Conservation (phyloP, 257 asterid genomes). For the Solanum arcanum region DNA sequence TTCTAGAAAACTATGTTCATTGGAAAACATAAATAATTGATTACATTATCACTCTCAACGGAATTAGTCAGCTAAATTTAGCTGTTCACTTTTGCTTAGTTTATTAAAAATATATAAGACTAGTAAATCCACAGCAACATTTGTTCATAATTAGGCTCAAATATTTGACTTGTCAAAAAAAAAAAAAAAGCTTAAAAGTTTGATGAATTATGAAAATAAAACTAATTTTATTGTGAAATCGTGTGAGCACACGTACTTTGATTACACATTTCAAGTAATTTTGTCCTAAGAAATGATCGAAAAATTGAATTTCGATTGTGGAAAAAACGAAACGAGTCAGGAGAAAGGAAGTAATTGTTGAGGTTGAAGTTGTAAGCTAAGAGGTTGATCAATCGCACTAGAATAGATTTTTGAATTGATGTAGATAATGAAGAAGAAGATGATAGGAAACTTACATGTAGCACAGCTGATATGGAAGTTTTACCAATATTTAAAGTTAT, state of each 20-base stretch:
- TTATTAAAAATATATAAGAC: not conserved
- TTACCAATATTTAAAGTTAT: slow-evolving; percentile 33
- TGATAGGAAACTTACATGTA: slow-evolving; percentile 29
- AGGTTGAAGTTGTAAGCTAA: not conserved
- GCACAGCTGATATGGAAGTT: slow-evolving; percentile 24
- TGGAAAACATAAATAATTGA: not conserved
- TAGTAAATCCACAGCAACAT: not conserved
- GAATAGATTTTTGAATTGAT: not conserved
- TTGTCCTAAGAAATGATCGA: not conserved
- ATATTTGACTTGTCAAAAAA: not conserved
- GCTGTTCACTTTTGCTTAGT: not conserved
- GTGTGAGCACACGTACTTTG: not conserved
- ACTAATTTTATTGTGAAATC: not conserved
- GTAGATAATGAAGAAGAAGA: not conserved
- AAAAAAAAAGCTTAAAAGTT: not conserved
- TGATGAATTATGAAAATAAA: not conserved
- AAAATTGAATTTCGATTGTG: too few relatives aligned
- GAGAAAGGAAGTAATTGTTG: not conserved
- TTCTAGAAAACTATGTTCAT: not conserved
- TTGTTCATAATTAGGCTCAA: not conserved
- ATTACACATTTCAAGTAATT: not conserved
- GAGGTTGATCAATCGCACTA: not conserved
- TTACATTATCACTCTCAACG: not conserved
- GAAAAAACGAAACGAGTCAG: too few relatives aligned
- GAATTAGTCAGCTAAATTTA: not conserved